A percentile compares a stretch with the other conserved stretches of the same genome.
phyloP scores from a whole-genome alignment of 768 basidiomycete genomes.

The Rubroboletus satanas region DNA sequence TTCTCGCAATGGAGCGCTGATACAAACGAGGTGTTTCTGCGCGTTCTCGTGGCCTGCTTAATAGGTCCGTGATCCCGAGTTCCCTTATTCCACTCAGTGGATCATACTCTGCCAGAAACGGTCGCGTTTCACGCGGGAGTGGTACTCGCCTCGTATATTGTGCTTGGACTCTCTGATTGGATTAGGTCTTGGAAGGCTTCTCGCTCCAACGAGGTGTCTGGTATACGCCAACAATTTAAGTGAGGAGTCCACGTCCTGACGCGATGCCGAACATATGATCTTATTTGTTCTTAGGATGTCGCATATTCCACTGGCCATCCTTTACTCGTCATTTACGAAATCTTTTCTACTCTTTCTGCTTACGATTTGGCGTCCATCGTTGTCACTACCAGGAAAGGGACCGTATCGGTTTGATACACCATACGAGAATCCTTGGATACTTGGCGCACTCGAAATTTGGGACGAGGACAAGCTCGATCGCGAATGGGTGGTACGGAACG shows the following conservation, averaged over 20 bases:
- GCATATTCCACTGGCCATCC: constrained; percentile 70
- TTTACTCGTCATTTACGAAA: constrained; percentile 83
- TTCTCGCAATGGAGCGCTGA: constrained; percentile 52
- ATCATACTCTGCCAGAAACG: constrained; percentile 50
- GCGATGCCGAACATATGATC: background rate
- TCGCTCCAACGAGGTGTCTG: constrained; percentile 34
- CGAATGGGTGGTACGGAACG: constrained; percentile 80
- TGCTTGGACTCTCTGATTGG: constrained; percentile 43
- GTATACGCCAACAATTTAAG: constrained; percentile 63
- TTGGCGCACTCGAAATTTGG: constrained; percentile 48
- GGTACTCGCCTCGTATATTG: constrained; percentile 50
- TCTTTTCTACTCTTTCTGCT: constrained; percentile 79
- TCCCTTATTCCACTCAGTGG: background rate
- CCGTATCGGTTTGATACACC: constrained; percentile 24
- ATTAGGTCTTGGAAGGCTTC: constrained; percentile 27
- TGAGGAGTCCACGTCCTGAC: constrained; percentile 15
- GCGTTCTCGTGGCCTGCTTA: constrained; percentile 61
- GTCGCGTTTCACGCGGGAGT: constrained; percentile 70
- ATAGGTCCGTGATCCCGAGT: constrained; percentile 42
- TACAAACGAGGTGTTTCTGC: constrained; percentile 46
- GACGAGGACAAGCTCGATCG: constrained; percentile 75
- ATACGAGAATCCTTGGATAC: constrained; percentile 34
- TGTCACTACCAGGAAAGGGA: constrained; percentile 15
- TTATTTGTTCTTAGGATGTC: constrained; percentile 46
- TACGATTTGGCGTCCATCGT: constrained; percentile 69